Conservation (phyloP, 2,329 filamentous ascomycete species). For the Cladosporium sp. region DNA sequence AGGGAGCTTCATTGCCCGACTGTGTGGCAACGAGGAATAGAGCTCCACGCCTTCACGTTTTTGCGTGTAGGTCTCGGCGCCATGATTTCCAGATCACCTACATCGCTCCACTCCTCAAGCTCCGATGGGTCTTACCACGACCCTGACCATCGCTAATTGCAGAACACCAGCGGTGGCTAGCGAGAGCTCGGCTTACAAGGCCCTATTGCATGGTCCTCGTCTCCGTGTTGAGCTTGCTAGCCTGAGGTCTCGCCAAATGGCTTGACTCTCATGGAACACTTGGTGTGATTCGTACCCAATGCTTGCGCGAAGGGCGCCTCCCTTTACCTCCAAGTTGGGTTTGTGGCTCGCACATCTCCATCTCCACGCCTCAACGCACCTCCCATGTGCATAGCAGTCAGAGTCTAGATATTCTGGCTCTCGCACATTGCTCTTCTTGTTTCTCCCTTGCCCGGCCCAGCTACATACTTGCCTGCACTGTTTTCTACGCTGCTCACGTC, state of each 20-base stretch:
- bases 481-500: neutral
- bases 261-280: neutral
- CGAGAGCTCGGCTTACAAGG: neutral
- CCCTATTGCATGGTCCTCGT: neutral
- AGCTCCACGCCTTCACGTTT: neutral
- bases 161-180: neutral
- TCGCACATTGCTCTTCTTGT: neutral
- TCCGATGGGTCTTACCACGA: neutral
- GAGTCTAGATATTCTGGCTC: neutral
- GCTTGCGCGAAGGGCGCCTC: neutral
- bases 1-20: neutral
- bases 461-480: neutral
- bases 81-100: neutral
- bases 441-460: neutral
- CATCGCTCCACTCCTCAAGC: neutral
- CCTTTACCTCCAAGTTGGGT: neutral
- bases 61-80: neutral
- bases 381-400: neutral
- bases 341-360: neutral
- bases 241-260: neutral
- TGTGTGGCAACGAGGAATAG: neutral
- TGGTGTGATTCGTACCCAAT: neutral
- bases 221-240: neutral
- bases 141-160: neutral
- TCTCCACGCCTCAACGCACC: neutral